Evolutionary conservation across 441 rosid genomes (phyloP), one percentile per base, ranked within the genome.

Genomic region (Arabidopsis hybrid): DNA sequence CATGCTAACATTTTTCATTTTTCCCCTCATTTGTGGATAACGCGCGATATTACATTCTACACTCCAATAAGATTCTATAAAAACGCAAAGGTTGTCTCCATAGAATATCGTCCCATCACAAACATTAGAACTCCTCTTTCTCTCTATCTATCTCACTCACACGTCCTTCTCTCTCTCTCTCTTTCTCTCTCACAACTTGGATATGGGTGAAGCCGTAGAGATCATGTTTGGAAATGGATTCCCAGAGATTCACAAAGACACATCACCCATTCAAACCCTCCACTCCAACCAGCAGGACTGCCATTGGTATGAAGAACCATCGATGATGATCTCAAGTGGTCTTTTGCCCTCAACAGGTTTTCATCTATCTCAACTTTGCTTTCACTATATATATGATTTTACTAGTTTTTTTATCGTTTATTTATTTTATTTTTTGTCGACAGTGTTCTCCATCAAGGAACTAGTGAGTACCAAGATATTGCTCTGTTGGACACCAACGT

Each of bases 281-380:
- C 66, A 50, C 60, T 59, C 77, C 26, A 78, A 52, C 60, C 80
- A 61, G 61, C 78, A 71, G 31, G 86, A 84, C 1, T 79, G 83
- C 58, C 65, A 78, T 53, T 94, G 98, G 98, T 94, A 79, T 7
- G 98, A 94, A 75, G 97, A 91, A 77, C 83, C 73, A 84, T 94
- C 32, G 95, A 91, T 69, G 92, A 88, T 17, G 88, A 94, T 81
- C 95, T 94, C 81, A 91, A 90, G 66, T 94, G 98, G 98, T 91
- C 95, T n/a, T 94, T 91, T 76, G 92, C 93, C 58, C 78, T 91
- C 75, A 91, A 91, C 81, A 90, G 98, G 98, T 92, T 47, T 35
- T 43, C 16, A 36, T 26, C 18, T 56, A 7, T 32, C 62, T 17
- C 7, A 29, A 61, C 26, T 61, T 13, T 1, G 2, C 29, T 56